Evolutionary conservation across 2,329 filamentous ascomycete species (phyloP).

Genomic region (Helotiales sp.): DNA sequence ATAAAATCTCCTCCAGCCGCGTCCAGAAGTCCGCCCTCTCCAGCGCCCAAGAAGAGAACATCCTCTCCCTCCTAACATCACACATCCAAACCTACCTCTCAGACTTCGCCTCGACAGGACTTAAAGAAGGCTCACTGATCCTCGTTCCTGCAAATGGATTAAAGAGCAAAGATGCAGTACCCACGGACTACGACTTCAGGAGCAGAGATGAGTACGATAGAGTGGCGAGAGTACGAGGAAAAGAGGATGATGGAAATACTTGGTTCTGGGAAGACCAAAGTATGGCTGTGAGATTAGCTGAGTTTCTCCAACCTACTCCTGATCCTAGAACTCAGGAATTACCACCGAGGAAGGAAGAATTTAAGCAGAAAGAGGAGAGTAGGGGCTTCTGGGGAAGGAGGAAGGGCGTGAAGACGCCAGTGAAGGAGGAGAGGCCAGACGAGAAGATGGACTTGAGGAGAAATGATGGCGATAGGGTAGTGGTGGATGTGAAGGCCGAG

Average conservation of each 20-base stretch:
- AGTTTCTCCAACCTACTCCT: constrained; percentile 21
- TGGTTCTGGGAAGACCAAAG: constrained; percentile 30
- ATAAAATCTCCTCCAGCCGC: constrained; percentile 24
- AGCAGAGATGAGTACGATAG: constrained; percentile 22
- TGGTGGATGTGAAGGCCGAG: constrained; percentile 30
- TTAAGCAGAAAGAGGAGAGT: background rate
- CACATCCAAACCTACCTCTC: constrained; percentile 31
- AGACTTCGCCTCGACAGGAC: constrained; percentile 27
- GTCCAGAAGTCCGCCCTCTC: constrained; percentile 24
- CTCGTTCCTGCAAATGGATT: constrained; percentile 29
- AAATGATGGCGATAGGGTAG: constrained; percentile 17
- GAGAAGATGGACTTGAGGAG: constrained; percentile 2
- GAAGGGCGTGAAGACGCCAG: constrained; percentile 13
- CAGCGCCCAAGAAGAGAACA: constrained; percentile 28
- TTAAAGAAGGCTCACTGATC: constrained; percentile 27
- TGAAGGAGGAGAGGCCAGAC: constrained; percentile 6
- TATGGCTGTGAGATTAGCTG: constrained; percentile 27
- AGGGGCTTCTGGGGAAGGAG: constrained; percentile 24
- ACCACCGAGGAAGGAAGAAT: constrained; percentile 12
- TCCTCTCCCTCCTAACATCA: constrained; percentile 28
- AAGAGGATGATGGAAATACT: constrained; percentile 15
- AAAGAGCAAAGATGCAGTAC: constrained; percentile 24
- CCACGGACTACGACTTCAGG: constrained; percentile 26
- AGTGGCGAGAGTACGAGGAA: constrained; percentile 23
- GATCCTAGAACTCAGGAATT: constrained; percentile 16